Evolutionary conservation across 1,284 basidiomycete species (phyloP).

Genomic region (Heterobasidion parviporum): DNA sequence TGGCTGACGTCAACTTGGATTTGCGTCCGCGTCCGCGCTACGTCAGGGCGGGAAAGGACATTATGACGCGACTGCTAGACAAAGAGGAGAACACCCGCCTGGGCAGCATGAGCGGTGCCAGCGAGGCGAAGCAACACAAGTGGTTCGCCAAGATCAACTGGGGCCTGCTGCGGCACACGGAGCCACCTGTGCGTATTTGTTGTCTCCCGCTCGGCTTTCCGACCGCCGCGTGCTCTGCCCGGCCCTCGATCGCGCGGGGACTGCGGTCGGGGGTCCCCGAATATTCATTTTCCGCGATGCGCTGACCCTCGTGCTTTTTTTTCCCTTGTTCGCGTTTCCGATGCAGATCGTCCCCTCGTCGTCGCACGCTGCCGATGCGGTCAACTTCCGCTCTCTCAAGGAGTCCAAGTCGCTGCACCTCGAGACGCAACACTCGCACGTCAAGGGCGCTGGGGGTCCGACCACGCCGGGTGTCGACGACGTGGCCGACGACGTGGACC

Average conservation of each 20-base stretch:
- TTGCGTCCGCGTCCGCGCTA: neutral
- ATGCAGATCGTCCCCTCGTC: slow-evolving; percentile 74
- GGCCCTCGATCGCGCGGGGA: neutral
- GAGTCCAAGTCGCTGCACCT: slow-evolving; percentile 89
- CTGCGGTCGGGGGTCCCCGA: neutral
- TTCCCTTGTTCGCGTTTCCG: slow-evolving; percentile 5
- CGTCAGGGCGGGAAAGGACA: slow-evolving; percentile 75
- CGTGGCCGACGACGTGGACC: slow-evolving; percentile 34
- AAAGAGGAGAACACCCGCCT: slow-evolving; percentile 89
- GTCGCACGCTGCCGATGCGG: slow-evolving; percentile 79
- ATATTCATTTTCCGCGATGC: neutral
- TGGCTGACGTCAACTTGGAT: neutral
- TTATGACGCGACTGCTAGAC: slow-evolving; percentile 83
- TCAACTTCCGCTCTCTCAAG: slow-evolving; percentile 87
- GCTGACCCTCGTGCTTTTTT: slow-evolving; percentile 8
- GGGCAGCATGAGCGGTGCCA: slow-evolving; percentile 90
- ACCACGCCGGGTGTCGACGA: slow-evolving; percentile 37
- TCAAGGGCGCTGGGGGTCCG: slow-evolving; percentile 24
- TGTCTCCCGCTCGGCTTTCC: slow-evolving; percentile 5
- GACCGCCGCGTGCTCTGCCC: neutral
- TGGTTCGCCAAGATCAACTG: slow-evolving; percentile 97
- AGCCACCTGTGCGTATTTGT: slow-evolving; percentile 72
- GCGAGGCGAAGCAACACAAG: slow-evolving; percentile 98
- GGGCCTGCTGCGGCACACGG: slow-evolving; percentile 90
- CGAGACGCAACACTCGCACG: slow-evolving; percentile 45